A percentile compares a stretch with the other conserved stretches of the same genome.
Conservation (phyloP, 2,329 filamentous ascomycete genomes). For the Grosmannia serpens region DNA sequence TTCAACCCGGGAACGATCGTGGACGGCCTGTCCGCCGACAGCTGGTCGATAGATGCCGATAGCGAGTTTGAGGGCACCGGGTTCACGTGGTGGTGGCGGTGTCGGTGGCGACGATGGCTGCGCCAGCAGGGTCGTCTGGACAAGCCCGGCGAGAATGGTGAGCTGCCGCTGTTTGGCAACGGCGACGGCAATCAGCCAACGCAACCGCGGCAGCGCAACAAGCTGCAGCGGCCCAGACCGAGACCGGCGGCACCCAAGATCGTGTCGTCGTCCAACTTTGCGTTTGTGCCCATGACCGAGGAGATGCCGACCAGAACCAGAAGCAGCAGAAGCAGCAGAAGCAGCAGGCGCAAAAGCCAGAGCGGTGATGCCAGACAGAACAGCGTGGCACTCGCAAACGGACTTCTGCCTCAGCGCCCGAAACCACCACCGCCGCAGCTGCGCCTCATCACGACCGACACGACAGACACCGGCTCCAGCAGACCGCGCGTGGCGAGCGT, state of each 20-base stretch:
- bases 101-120: constrained; percentile 8
- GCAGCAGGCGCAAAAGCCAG: too few relatives aligned
- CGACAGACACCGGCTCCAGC: neutral
- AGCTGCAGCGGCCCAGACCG: constrained; percentile 1
- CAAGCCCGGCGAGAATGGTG: neutral
- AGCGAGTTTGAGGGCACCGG: constrained; percentile 7
- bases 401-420: constrained; percentile 1
- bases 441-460: neutral
- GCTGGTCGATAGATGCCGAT: constrained; percentile 7
- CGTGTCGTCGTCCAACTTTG: constrained; percentile 6
- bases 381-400: neutral
- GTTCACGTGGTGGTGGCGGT: constrained; percentile 9
- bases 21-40: neutral
- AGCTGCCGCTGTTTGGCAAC: neutral
- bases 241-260: constrained; percentile 4
- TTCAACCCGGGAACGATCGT: neutral
- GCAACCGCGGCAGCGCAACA: neutral
- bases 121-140: constrained; percentile 2
- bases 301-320: neutral
- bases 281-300: constrained; percentile 4
- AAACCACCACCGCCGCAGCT: constrained; percentile 9
- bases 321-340: neutral
- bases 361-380: neutral
- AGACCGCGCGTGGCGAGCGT: neutral
- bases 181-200: neutral